These are phyloP conservation scores for Scenedesmus sp. DNA, from an alignment of 163 green algal genomes.

Conservation along the genomic window DNA sequence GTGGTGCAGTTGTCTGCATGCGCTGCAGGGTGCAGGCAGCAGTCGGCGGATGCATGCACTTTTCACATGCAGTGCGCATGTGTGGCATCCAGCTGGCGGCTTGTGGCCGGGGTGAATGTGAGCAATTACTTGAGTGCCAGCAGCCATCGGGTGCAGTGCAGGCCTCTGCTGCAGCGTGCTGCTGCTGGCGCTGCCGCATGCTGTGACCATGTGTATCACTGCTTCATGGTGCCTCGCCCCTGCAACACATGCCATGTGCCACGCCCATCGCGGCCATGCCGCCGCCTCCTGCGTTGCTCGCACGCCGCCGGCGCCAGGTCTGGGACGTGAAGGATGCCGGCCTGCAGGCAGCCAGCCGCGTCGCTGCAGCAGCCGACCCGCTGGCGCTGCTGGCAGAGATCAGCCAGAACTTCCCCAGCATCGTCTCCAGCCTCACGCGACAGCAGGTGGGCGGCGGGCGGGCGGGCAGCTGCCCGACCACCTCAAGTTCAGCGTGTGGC, in stretches of 20 bases:
- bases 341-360: slow-evolving; percentile 84
- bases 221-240: too few species aligned
- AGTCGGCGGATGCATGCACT: too few species aligned
- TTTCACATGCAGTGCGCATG: too few species aligned
- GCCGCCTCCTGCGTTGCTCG: background rate
- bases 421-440: slow-evolving; percentile 79
- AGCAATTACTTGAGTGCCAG: too few species aligned
- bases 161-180: background rate
- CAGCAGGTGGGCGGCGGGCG: slow-evolving; percentile 47
- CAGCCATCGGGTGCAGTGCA: too few species aligned
- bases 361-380: slow-evolving; percentile 78
- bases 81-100: too few species aligned
- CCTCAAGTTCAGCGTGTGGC: too few species aligned
- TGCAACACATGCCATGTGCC: background rate
- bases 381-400: slow-evolving; percentile 84
- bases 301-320: slow-evolving; percentile 61
- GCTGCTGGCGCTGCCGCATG: background rate
- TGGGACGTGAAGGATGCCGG: slow-evolving; percentile 93
- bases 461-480: too few species aligned
- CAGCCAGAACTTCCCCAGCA: slow-evolving; percentile 83
- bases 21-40: too few species aligned
- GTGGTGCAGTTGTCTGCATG: too few species aligned
- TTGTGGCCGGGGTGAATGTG: too few species aligned
- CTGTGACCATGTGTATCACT: too few species aligned
- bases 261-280: background rate